Conservation (phyloP, 148 eudicot species). For the Fagopyrum homotropicum region DNA sequence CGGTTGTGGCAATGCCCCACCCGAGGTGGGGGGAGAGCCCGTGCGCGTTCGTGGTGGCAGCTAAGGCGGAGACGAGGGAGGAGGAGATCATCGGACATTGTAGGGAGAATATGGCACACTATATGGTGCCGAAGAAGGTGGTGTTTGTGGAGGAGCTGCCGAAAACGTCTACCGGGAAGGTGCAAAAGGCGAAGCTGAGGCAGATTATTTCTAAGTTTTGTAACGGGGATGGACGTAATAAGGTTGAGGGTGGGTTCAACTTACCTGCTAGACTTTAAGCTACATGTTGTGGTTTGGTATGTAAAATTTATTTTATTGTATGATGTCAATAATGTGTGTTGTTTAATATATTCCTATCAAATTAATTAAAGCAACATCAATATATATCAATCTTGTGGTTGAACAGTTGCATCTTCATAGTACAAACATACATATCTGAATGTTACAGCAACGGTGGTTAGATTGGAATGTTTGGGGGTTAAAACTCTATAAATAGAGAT, state of each 20-base stretch:
- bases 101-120: slow-evolving; percentile 45
- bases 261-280: not conserved
- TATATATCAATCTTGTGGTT: no score
- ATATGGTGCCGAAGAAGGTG: slow-evolving; percentile 73
- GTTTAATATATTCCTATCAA: no score
- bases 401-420: no score
- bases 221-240: not conserved
- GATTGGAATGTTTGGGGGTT: no score
- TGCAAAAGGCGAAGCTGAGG: slow-evolving; percentile 48
- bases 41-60: slow-evolving; percentile 53
- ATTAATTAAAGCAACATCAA: no score
- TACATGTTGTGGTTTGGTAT: not conserved
- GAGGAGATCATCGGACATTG: slow-evolving; percentile 49
- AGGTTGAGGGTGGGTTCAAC: not conserved
- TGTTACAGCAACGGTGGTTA: no score
- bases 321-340: not conserved
- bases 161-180: slow-evolving; percentile 49
- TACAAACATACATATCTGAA: no score
- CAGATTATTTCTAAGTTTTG: slow-evolving; percentile 28
- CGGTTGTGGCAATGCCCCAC: slow-evolving; percentile 85
- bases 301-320: not conserved
- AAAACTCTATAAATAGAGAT: no score
- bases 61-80: slow-evolving; percentile 23
- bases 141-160: slow-evolving; percentile 50
- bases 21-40: slow-evolving; percentile 86